A percentile compares a stretch with the other conserved stretches of the same genome.
phyloP scores from a whole-genome alignment of 2,329 filamentous ascomycete genomes.

The Penicillium sp. region DNA sequence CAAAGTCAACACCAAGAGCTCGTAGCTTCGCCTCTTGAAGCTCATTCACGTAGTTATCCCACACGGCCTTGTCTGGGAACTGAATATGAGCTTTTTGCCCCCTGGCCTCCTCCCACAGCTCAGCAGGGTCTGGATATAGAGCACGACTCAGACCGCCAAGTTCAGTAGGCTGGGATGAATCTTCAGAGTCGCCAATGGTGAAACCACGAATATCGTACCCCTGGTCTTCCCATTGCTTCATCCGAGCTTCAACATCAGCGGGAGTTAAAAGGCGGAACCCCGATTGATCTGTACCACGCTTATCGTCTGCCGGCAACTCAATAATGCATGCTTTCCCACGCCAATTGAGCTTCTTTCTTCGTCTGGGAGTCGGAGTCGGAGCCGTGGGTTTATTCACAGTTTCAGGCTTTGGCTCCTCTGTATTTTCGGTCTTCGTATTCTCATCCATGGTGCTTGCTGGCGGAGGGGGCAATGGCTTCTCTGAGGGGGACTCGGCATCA shows the following conservation, averaged over 20 bases:
- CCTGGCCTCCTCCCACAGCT: constrained; percentile 41
- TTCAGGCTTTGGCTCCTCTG: constrained; percentile 5
- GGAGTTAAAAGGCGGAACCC: constrained; percentile 43
- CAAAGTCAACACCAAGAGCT: constrained; percentile 83
- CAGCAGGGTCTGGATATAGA: constrained; percentile 46
- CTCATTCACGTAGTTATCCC: constrained; percentile 79
- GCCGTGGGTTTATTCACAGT: constrained; percentile 23
- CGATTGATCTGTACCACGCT: constrained; percentile 58
- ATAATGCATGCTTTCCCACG: constrained; percentile 76
- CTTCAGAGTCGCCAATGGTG: constrained; percentile 37
- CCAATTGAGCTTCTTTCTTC: constrained; percentile 76
- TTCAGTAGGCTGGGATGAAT: constrained; percentile 29
- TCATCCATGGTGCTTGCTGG: constrained; percentile 22
- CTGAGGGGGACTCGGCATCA: constrained; percentile 28
- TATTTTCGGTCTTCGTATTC: not conserved
- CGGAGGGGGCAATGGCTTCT: constrained; percentile 49
- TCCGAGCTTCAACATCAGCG: constrained; percentile 42
- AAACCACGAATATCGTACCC: constrained; percentile 51
- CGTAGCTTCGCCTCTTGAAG: constrained; percentile 90
- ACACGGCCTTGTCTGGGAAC: constrained; percentile 57
- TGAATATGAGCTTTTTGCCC: constrained; percentile 40
- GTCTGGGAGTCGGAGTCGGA: constrained; percentile 37
- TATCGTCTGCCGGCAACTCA: constrained; percentile 68
- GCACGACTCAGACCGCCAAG: constrained; percentile 49
- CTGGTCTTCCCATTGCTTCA: constrained; percentile 47